phyloP scores from a whole-genome alignment of 2,329 filamentous ascomycete species.

The Cercospora zeina region DNA sequence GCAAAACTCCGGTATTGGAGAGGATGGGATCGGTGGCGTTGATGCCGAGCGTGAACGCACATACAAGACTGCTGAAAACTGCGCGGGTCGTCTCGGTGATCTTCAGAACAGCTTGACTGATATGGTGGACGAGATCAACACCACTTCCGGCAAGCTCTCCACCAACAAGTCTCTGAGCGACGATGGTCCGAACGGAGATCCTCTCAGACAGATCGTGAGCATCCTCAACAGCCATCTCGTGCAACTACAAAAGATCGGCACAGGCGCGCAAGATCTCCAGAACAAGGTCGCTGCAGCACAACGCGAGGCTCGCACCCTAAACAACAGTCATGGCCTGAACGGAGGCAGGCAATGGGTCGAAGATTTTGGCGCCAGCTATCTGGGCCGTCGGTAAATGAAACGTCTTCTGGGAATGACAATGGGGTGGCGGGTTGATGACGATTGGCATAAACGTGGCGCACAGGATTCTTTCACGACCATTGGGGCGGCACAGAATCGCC shows the following conservation, averaged over 20 bases:
- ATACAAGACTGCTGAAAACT: slow-evolving; percentile 89
- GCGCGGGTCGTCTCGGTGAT: slow-evolving; percentile 85
- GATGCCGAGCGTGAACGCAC: slow-evolving; percentile 95
- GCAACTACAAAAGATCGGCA: slow-evolving; percentile 91
- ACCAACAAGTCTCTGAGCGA: slow-evolving; percentile 78
- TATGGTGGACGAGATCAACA: slow-evolving; percentile 98
- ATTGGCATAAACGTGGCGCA: not conserved
- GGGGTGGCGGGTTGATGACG: not conserved
- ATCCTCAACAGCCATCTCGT: slow-evolving; percentile 91
- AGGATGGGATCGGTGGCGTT: slow-evolving; percentile 67
- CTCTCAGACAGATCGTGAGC: slow-evolving; percentile 93
- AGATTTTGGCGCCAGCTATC: slow-evolving; percentile 16
- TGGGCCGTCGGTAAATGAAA: slow-evolving; percentile 14
- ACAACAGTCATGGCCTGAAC: slow-evolving; percentile 47
- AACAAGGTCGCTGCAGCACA: slow-evolving; percentile 80
- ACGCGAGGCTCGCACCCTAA: slow-evolving; percentile 66
- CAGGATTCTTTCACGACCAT: not conserved
- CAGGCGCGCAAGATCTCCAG: slow-evolving; percentile 76
- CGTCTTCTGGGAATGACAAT: not conserved
- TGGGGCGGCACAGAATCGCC: not conserved
- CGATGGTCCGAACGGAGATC: slow-evolving; percentile 35
- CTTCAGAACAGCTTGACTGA: slow-evolving; percentile 89
- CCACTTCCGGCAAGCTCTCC: slow-evolving; percentile 78
- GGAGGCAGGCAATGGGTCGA: slow-evolving; percentile 50
- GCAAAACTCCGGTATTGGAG: slow-evolving; percentile 63